These are phyloP conservation scores for Colletotrichum lupini DNA, from an alignment of 2,329 filamentous ascomycete species.

Conservation along the genomic window DNA sequence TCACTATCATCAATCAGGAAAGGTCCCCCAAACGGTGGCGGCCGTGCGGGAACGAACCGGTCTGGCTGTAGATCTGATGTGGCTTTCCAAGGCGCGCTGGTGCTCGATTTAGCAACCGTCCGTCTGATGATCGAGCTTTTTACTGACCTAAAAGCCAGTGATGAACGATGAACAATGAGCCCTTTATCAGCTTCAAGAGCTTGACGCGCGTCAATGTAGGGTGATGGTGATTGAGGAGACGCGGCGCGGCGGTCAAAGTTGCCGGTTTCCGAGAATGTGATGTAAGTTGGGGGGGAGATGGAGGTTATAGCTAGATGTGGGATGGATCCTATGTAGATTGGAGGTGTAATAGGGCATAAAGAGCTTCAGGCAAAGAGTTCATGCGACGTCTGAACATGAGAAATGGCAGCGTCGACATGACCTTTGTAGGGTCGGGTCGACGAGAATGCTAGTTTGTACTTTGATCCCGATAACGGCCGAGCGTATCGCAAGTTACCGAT, in stretches of 20 bases:
- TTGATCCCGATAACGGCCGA: background rate
- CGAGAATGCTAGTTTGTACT: background rate
- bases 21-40: conserved; percentile 7
- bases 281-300: background rate
- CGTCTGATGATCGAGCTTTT: background rate
- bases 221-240: background rate
- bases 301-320: background rate
- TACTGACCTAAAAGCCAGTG: background rate
- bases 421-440: background rate
- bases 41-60: conserved; percentile 16
- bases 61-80: conserved; percentile 2
- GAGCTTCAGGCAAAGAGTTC: background rate
- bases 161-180: background rate
- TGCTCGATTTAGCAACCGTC: background rate
- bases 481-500: background rate
- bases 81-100: conserved; percentile 2
- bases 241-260: background rate
- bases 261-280: background rate
- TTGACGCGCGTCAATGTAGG: background rate
- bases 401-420: background rate
- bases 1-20: conserved; percentile 19
- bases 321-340: background rate
- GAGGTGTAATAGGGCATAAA: background rate
- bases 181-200: background rate
- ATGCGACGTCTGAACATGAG: background rate